These are phyloP conservation scores for Linnemannia elongata DNA, from an alignment of 192 early-diverging fungal genomes.

Conservation along the genomic window DNA sequence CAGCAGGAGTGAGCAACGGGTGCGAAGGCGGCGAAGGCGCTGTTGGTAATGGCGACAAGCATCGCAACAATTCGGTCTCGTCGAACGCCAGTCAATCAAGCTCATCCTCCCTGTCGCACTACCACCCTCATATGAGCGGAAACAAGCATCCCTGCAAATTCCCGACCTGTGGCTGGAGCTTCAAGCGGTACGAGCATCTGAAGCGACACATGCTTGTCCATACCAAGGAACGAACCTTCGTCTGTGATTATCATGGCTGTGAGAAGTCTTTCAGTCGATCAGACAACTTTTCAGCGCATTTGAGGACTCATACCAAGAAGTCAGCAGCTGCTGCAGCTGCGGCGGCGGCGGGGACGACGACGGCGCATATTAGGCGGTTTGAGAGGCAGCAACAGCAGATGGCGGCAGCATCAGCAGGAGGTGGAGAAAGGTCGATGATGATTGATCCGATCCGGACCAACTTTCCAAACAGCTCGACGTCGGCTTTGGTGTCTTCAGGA, in stretches of 20 bases:
- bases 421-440: neutral
- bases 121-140: neutral
- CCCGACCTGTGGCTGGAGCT: constrained; percentile 65
- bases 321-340: constrained; percentile 8
- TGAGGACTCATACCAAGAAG: constrained; percentile 71
- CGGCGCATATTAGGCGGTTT: constrained; percentile 25
- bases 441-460: constrained; percentile 35
- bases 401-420: neutral
- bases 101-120: constrained; percentile 11
- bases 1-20: neutral
- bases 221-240: constrained; percentile 78
- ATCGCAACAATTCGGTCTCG: constrained; percentile 45
- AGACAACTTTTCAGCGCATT: constrained; percentile 83
- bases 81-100: constrained; percentile 43
- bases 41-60: constrained; percentile 6
- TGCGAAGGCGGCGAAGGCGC: neutral
- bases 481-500: constrained; percentile 1
- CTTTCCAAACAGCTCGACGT: constrained; percentile 15
- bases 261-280: constrained; percentile 85
- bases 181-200: constrained; percentile 87
- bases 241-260: constrained; percentile 77
- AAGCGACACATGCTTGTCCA: constrained; percentile 86
- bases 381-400: constrained; percentile 17
- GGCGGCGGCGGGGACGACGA: neutral
- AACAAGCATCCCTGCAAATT: constrained; percentile 59